Conservation (phyloP, 192 early-diverging fungal species). For the Gaertneriomyces sp. region DNA sequence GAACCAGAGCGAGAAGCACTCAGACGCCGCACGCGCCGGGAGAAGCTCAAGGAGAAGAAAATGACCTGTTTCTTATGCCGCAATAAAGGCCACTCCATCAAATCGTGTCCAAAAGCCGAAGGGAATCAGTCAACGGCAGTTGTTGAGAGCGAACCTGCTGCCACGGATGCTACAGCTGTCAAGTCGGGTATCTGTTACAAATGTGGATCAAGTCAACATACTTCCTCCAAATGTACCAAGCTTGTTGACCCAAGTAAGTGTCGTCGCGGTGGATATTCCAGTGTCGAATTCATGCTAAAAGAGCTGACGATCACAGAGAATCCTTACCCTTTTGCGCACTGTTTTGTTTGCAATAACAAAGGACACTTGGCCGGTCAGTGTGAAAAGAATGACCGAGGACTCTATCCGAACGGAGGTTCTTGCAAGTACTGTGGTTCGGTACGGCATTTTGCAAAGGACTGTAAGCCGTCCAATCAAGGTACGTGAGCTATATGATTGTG, state of each 20-base stretch:
- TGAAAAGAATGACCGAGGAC: slow-evolving; percentile 80
- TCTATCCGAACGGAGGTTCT: slow-evolving; percentile 86
- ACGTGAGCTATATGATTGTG: background rate
- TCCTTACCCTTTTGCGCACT: slow-evolving; percentile 71
- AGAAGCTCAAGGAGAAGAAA: slow-evolving; percentile 37
- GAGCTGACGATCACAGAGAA: slow-evolving; percentile 26
- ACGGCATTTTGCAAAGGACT: slow-evolving; percentile 79
- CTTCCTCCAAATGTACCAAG: slow-evolving; percentile 70
- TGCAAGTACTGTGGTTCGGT: slow-evolving; percentile 89
- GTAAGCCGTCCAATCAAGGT: slow-evolving; percentile 63
- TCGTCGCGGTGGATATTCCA: background rate
- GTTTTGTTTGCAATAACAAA: slow-evolving; percentile 79
- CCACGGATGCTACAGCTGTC: slow-evolving; percentile 1
- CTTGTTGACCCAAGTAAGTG: slow-evolving; percentile 35
- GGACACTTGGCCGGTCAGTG: slow-evolving; percentile 83
- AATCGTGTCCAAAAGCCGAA: slow-evolving; percentile 64
- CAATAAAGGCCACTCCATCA: slow-evolving; percentile 76
- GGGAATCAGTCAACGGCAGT: slow-evolving; percentile 12
- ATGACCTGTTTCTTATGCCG: slow-evolving; percentile 84
- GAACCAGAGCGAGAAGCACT: slow-evolving; percentile 35
- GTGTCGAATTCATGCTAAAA: no score
- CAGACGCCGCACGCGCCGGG: slow-evolving; percentile 34
- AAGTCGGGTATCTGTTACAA: slow-evolving; percentile 74
- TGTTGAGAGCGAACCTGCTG: background rate
- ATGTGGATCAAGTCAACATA: slow-evolving; percentile 84